Evolutionary conservation across 2,329 filamentous ascomycete genomes (phyloP), one percentile per base, ranked within the genome.

Genomic region (Phialophora verrucosa): DNA sequence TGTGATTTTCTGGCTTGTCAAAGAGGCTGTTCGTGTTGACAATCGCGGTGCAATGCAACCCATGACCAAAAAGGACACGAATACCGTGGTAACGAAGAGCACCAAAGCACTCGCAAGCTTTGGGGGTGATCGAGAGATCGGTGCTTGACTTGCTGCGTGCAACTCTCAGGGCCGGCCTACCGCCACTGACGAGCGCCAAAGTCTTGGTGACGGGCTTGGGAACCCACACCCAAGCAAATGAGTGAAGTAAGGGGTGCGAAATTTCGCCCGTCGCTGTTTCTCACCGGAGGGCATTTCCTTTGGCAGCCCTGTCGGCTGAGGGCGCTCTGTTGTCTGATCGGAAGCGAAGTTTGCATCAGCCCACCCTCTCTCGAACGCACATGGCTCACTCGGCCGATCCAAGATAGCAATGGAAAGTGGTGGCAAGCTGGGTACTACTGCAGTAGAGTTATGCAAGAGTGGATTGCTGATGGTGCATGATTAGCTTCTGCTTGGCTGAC

Each of bases 391-490:
- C 49, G 29, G 38, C 25, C 49, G 31, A 38, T 51, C 53, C 1
- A 55, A 20, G 29, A 35, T n/a, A 29, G n/a, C 49, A 31, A 61
- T 53, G 47, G 49, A 61, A 53, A 49, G 59, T 61, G 59, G 59
- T 61, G 59, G 59, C 59, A 42, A 61, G 29, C 32, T 61, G 20
- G 7, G 29, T 27, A 51, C 59, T 32, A 61, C 47, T 44, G 31
- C 29, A 31, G 47, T 3, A 55, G 29, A 51, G 49, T 27, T 27
- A 29, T 51, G 49, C 49, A 51, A 31, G 42, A 32, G 27, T 32
- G 47, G 42, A 50, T 25, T 61, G 59, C 59, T 61, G 59, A 61
- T 51, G 47, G 44, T 61, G 59, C 59, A 61, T 61, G n/a, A 29
- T 42, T 61, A 61, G 59, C 49, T 51, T 53, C 23, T n/a, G 38